phyloP scores from a whole-genome alignment of 345 rosid species.

The Balakata baccata region DNA sequence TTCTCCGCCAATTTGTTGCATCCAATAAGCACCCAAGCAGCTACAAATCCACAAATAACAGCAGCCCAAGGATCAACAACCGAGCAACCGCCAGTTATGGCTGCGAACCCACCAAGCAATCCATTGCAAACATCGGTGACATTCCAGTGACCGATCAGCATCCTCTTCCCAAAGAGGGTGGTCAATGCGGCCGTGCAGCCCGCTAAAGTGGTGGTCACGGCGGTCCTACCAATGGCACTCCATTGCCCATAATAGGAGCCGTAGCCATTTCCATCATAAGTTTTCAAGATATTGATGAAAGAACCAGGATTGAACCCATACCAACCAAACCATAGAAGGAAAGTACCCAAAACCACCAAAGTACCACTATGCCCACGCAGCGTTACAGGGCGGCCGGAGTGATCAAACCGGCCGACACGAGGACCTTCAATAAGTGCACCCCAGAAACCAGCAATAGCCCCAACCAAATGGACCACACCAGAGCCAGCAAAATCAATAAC shows the following conservation, averaged over 20 bases:
- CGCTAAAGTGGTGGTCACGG: conserved; percentile 43
- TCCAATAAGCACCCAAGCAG: conserved; percentile 41
- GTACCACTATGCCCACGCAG: conserved; percentile 39
- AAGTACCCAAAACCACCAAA: conserved; percentile 35
- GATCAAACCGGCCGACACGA: conserved; percentile 34
- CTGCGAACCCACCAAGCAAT: conserved; percentile 45
- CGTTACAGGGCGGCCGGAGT: conserved; percentile 16
- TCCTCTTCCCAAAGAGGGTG: conserved; percentile 35
- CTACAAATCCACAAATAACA: conserved; percentile 41
- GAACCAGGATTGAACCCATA: conserved; percentile 49
- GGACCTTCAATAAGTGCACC: conserved; percentile 45
- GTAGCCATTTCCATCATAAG: conserved; percentile 15
- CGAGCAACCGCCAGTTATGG: conserved; percentile 42
- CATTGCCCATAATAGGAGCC: conserved; percentile 40
- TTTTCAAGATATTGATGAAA: conserved; percentile 30
- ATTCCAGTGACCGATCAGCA: conserved; percentile 37
- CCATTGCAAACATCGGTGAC: conserved; percentile 44
- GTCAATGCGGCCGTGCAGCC: conserved; percentile 43
- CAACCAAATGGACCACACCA: conserved; percentile 46
- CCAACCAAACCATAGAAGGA: conserved; percentile 40
- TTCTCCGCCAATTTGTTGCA: conserved; percentile 37
- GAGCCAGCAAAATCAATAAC: conserved; percentile 43
- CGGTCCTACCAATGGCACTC: conserved; percentile 47
- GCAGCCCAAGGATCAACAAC: conserved; percentile 47
- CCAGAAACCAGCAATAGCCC: conserved; percentile 45